Percentiles rank a stretch among this genome's conserved stretches.
Evolutionary conservation across 208 protist genomes (phyloP).

Genomic region (Kentomonas sorsogonicus): DNA sequence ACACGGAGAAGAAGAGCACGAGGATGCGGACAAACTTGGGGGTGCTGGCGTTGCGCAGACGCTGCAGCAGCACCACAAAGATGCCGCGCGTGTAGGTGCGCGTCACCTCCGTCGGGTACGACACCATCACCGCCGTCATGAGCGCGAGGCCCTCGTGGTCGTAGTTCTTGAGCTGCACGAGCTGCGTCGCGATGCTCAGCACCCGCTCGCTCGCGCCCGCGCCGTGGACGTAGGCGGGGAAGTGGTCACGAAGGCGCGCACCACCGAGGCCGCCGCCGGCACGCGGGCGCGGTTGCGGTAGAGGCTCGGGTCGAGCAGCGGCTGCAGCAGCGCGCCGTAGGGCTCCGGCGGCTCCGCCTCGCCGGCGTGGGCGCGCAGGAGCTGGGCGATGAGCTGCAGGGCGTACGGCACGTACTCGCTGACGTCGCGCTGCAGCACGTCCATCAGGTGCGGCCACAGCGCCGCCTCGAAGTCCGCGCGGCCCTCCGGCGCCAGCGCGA

Average conservation of each 20-base stretch:
- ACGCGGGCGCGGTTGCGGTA: slow-evolving; percentile 73
- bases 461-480: slow-evolving; percentile 63
- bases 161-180: slow-evolving; percentile 82
- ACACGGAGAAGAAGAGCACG: slow-evolving; percentile 83
- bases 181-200: slow-evolving; percentile 49
- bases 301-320: slow-evolving; percentile 52
- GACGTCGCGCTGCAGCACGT: slow-evolving; percentile 89
- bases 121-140: slow-evolving; percentile 70
- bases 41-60: slow-evolving; percentile 65
- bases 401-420: slow-evolving; percentile 95
- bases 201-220: slow-evolving; percentile 39
- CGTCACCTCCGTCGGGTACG: slow-evolving; percentile 66
- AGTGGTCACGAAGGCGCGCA: slow-evolving; percentile 66
- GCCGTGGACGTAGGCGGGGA: slow-evolving; percentile 63
- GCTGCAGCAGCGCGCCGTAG: slow-evolving; percentile 56
- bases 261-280: slow-evolving; percentile 72
- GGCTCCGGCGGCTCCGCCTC: slow-evolving; percentile 31
- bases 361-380: slow-evolving; percentile 78
- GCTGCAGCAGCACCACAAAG: slow-evolving; percentile 65
- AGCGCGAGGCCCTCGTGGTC: slow-evolving; percentile 89
- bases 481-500: slow-evolving; percentile 53
- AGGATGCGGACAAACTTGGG: slow-evolving; percentile 87
- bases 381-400: slow-evolving; percentile 93
- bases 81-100: slow-evolving; percentile 45
- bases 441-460: slow-evolving; percentile 82